Conservation (phyloP, 2,329 filamentous ascomycete genomes). For the Colletotrichum cuscutae region DNA sequence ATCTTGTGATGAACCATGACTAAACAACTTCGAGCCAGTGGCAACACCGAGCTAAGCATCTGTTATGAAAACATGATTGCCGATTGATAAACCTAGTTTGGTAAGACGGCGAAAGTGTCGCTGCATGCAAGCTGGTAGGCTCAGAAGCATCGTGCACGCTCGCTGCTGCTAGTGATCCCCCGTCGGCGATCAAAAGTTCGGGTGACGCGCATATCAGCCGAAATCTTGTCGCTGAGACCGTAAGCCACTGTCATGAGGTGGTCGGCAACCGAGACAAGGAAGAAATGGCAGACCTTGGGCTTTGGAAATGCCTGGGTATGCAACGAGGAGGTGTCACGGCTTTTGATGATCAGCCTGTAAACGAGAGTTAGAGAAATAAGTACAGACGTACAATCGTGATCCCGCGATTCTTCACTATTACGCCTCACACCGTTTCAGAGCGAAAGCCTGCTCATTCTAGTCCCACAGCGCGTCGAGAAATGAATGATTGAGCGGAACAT, state of each 20-base stretch:
- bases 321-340: not conserved
- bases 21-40: not conserved
- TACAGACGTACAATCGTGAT: no score
- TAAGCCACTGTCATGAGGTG: not conserved
- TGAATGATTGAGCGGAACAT: no score
- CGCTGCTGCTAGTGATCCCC: no score
- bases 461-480: no score
- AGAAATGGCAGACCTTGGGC: not conserved
- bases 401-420: no score
- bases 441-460: no score
- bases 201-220: not conserved
- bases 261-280: not conserved
- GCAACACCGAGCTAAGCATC: no score
- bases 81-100: not conserved
- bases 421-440: no score
- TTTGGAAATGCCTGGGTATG: not conserved
- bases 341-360: no score
- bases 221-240: not conserved
- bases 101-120: no score
- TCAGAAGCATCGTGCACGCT: not conserved
- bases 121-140: not conserved
- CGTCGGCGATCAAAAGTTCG: not conserved
- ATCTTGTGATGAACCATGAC: not conserved
- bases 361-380: no score
- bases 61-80: not conserved